Evolutionary conservation across 2,329 filamentous ascomycete genomes (phyloP).

Genomic region (Acrocalymma vagum): DNA sequence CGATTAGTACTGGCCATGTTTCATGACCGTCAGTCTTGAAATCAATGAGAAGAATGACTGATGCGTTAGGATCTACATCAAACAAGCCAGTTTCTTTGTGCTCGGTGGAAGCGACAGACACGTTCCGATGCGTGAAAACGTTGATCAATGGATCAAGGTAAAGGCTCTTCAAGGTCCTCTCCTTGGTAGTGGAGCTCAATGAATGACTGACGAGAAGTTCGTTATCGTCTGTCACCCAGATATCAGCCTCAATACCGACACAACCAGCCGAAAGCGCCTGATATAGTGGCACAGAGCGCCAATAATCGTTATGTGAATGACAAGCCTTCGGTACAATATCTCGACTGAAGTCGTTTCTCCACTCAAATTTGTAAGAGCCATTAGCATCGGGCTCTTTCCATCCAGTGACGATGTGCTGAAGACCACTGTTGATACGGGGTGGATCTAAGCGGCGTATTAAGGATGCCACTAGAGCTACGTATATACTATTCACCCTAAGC

Average conservation of each 20-base stretch:
- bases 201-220: constrained; percentile 41
- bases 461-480: constrained; percentile 29
- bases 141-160: constrained; percentile 52
- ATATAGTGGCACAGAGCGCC: constrained; percentile 50
- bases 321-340: constrained; percentile 46
- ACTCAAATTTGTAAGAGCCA: constrained; percentile 30
- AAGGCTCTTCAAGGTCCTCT: constrained; percentile 33
- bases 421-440: constrained; percentile 24
- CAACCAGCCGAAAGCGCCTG: constrained; percentile 51
- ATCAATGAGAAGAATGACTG: constrained; percentile 72
- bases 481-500: constrained; percentile 27
- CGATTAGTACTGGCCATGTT: constrained; percentile 62
- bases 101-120: constrained; percentile 23
- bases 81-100: constrained; percentile 59
- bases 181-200: constrained; percentile 21
- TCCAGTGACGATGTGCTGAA: constrained; percentile 30
- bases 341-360: constrained; percentile 48
- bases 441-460: constrained; percentile 31
- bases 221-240: constrained; percentile 33
- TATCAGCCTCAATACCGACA: constrained; percentile 41
- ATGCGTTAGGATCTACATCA: constrained; percentile 46
- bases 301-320: constrained; percentile 57
- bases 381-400: constrained; percentile 35
- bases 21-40: constrained; percentile 67
- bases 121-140: constrained; percentile 43